Percentiles rank a stretch among this genome's conserved stretches.
Evolutionary conservation across 306 rosid species (phyloP).

Genomic region (Parietaria judaica): DNA sequence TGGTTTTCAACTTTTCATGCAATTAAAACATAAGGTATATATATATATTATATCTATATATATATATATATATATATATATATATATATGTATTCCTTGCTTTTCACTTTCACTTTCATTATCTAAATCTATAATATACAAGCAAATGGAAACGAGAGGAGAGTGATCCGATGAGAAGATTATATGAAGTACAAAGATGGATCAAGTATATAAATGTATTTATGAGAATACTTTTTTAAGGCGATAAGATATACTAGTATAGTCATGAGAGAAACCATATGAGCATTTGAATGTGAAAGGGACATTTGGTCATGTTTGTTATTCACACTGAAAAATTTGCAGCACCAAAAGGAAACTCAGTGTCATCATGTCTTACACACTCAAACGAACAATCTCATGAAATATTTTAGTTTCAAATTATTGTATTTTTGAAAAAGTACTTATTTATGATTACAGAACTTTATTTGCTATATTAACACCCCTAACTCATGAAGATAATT

Average conservation of each 20-base stretch:
- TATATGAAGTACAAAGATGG: too few relatives aligned
- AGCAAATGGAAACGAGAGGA: not conserved
- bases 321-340: constrained; percentile 4
- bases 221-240: too few relatives aligned
- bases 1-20: constrained; percentile 28
- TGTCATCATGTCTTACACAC: constrained; percentile 10
- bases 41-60: too few relatives aligned
- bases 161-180: not conserved
- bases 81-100: not conserved
- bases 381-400: too few relatives aligned
- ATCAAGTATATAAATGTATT: not conserved
- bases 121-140: not conserved
- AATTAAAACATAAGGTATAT: constrained; percentile 13
- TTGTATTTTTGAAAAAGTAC: too few relatives aligned
- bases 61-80: too few relatives aligned
- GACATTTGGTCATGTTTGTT: not conserved
- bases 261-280: not conserved
- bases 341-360: not conserved
- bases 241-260: too few relatives aligned
- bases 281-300: constrained; percentile 17
- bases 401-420: too few relatives aligned
- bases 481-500: too few relatives aligned
- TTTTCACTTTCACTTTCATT: not conserved
- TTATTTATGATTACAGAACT: too few relatives aligned
- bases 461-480: too few relatives aligned